Evolutionary conservation across 345 rosid species (phyloP).

Genomic region (Moringa oleifera): DNA sequence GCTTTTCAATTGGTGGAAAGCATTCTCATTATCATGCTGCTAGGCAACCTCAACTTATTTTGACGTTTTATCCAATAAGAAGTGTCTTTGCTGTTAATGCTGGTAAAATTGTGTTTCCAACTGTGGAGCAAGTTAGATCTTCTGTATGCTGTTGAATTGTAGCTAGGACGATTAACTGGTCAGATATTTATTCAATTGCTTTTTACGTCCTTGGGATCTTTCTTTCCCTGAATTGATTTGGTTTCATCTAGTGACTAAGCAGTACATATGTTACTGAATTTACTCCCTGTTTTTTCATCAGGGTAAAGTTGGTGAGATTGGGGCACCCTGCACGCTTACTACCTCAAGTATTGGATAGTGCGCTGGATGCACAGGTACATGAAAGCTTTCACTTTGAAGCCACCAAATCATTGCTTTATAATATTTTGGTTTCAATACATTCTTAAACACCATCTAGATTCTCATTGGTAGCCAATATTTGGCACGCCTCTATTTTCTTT

Average conservation of each 20-base stretch:
- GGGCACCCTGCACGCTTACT: constrained; percentile 96
- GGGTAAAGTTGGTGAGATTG: constrained; percentile 82
- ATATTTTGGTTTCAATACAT: too few relatives aligned
- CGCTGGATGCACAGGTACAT: constrained; percentile 80
- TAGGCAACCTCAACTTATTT: background rate
- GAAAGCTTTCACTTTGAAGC: too few relatives aligned
- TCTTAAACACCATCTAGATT: too few relatives aligned
- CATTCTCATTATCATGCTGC: background rate
- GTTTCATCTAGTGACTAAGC: background rate
- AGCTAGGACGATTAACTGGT: too few relatives aligned
- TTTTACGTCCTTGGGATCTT: background rate
- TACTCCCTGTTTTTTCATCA: constrained; percentile 17
- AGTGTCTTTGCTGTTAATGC: background rate
- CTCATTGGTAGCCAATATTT: too few relatives aligned
- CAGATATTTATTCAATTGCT: background rate
- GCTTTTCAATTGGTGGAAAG: background rate
- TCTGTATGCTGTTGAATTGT: background rate
- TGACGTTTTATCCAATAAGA: background rate
- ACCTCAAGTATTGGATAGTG: constrained; percentile 91
- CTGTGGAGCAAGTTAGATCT: background rate
- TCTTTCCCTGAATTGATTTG: background rate
- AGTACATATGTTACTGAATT: background rate
- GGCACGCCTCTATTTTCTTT: too few relatives aligned
- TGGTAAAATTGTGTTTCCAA: background rate
- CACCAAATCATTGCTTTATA: too few relatives aligned